A percentile compares a stretch with the other conserved stretches of the same genome.
Conservation (phyloP, 208 protist genomes). For the Naegleria gruberi region DNA sequence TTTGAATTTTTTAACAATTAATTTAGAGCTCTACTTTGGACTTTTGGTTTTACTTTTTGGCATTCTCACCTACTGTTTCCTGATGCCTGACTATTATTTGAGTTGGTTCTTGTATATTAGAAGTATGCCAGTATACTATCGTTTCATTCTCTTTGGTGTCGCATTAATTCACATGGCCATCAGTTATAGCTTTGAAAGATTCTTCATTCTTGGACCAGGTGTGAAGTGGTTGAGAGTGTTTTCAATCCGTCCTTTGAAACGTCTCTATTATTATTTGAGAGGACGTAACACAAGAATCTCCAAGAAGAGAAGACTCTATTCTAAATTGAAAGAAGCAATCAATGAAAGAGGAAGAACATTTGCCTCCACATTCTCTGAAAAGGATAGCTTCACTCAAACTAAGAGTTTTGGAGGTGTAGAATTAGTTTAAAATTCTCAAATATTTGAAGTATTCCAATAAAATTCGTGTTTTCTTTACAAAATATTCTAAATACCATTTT, state of each 20-base stretch:
- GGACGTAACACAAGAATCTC: not conserved
- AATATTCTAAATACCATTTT: no score
- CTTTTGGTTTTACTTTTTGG: not conserved
- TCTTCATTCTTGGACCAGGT: conserved; percentile 6
- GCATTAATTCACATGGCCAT: not conserved
- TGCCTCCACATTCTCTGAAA: no score
- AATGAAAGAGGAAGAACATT: no score
- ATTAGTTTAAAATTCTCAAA: no score
- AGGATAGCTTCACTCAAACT: no score
- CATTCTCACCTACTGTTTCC: not conserved
- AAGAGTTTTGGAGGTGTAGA: no score
- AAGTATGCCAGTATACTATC: not conserved
- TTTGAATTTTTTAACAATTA: not conserved
- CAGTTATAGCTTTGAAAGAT: conserved; percentile 3
- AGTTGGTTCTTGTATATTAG: not conserved
- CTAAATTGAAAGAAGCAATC: not conserved
- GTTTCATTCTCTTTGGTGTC: not conserved
- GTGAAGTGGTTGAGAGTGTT: not conserved
- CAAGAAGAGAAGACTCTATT: not conserved
- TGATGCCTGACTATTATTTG: conserved; percentile 3
- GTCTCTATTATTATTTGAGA: not conserved
- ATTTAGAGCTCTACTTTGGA: not conserved
- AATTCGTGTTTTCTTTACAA: no score
- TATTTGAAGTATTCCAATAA: no score
- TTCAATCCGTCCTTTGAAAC: not conserved